Conservation (phyloP, 306 rosid species). For the Castanea mollissima region DNA sequence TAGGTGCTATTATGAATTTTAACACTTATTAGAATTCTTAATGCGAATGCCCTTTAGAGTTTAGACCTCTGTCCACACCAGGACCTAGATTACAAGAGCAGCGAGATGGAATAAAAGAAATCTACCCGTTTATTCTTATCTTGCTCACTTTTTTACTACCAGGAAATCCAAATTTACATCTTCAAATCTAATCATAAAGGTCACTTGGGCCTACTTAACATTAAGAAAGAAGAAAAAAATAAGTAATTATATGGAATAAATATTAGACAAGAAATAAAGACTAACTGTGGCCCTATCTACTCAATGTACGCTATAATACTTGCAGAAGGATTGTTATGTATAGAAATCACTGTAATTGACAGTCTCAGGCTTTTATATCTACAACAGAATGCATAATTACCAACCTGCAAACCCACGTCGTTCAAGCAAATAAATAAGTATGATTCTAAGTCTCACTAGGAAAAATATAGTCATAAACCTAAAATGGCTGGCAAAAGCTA, state of each 20-base stretch:
- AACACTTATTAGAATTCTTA: too few relatives aligned
- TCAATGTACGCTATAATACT: neutral
- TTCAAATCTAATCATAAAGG: neutral
- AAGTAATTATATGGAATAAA: neutral
- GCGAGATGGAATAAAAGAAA: neutral
- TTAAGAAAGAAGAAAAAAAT: neutral
- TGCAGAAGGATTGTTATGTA: neutral
- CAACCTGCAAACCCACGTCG: conserved; percentile 1
- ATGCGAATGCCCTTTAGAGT: neutral
- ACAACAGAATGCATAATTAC: conserved; percentile 12
- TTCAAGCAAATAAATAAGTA: conserved; percentile 15
- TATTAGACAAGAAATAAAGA: neutral
- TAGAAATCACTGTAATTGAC: neutral
- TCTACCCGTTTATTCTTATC: neutral
- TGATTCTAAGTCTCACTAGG: conserved; percentile 19
- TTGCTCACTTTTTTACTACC: neutral
- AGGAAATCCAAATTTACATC: neutral
- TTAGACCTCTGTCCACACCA: neutral
- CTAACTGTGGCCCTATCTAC: neutral
- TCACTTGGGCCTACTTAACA: neutral
- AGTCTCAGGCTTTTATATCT: neutral
- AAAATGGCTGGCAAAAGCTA: conserved; percentile 13
- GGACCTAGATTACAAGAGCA: neutral
- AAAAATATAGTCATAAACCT: conserved; percentile 37
- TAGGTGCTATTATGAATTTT: too few relatives aligned